A percentile compares a stretch with the other conserved stretches of the same genome.
These are phyloP conservation scores for Tolypocladium nubicola DNA, from an alignment of 2,329 filamentous ascomycete genomes.

Conservation along the genomic window DNA sequence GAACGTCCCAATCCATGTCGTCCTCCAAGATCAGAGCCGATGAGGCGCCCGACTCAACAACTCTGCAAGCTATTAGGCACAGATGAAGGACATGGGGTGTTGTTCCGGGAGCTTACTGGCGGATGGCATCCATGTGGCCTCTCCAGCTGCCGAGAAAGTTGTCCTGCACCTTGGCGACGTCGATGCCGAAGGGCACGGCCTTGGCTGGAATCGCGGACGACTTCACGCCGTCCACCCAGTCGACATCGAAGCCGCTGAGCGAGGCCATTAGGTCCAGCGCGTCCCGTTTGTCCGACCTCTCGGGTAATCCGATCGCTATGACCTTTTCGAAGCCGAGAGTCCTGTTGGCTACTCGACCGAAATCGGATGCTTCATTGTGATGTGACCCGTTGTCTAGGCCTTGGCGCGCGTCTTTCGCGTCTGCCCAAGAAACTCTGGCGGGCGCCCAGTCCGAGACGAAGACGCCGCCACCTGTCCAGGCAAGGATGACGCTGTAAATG, in stretches of 20 bases:
- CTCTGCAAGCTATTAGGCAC: conserved; percentile 5
- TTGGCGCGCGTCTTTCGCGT: not conserved
- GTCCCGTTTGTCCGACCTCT: conserved; percentile 38
- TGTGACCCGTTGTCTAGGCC: not conserved
- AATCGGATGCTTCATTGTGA: not conserved
- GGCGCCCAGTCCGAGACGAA: not conserved
- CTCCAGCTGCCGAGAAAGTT: conserved; percentile 29
- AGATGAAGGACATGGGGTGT: not conserved
- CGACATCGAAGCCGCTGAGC: conserved; percentile 31
- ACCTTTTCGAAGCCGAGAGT: conserved; percentile 33
- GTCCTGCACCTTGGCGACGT: conserved; percentile 14
- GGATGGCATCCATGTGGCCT: conserved; percentile 26
- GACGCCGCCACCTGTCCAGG: not conserved
- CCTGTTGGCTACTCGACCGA: conserved; percentile 6
- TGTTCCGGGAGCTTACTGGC: conserved; percentile 10
- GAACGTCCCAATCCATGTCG: conserved; percentile 33
- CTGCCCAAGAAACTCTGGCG: not conserved
- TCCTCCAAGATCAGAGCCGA: conserved; percentile 33
- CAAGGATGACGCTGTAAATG: not conserved
- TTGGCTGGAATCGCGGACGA: conserved; percentile 25
- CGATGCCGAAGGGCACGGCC: conserved; percentile 19
- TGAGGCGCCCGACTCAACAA: conserved; percentile 20
- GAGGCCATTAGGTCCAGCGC: conserved; percentile 34
- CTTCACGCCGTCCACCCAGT: conserved; percentile 35
- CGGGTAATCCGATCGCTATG: conserved; percentile 38